phyloP scores from a whole-genome alignment of 352 stramenopile genomes.

The Phytopythium litorale region DNA sequence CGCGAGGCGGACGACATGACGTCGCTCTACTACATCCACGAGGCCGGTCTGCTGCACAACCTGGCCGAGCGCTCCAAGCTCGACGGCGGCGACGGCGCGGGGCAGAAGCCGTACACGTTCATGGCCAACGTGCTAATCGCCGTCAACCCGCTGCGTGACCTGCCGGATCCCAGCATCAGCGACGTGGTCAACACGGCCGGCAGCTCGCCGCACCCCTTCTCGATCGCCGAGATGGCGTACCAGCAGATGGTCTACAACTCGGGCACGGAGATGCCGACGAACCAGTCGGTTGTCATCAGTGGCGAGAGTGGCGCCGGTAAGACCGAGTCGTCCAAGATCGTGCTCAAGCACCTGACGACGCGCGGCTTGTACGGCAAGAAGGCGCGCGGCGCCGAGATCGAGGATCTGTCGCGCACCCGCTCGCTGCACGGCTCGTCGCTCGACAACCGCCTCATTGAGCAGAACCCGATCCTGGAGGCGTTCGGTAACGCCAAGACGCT shows the following conservation, averaged over 20 bases:
- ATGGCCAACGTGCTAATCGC: constrained; percentile 93
- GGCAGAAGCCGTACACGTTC: constrained; percentile 90
- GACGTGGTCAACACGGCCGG: constrained; percentile 72
- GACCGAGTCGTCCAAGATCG: constrained; percentile 83
- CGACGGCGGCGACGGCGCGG: constrained; percentile 37
- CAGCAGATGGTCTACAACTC: constrained; percentile 91
- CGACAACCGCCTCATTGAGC: constrained; percentile 81
- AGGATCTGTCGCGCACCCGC: constrained; percentile 41
- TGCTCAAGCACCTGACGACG: constrained; percentile 86
- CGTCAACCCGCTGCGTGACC: constrained; percentile 86
- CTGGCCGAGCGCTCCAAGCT: constrained; percentile 89
- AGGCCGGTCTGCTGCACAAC: constrained; percentile 94
- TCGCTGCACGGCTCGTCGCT: constrained; percentile 56
- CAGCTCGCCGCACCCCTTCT: constrained; percentile 79
- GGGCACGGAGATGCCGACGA: constrained; percentile 78
- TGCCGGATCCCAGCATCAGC: constrained; percentile 76
- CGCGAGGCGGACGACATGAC: constrained; percentile 92
- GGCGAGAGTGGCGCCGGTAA: constrained; percentile 87
- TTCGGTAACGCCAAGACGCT: constrained; percentile 96
- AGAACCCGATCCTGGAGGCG: constrained; percentile 93
- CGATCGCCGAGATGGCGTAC: constrained; percentile 89
- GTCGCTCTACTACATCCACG: constrained; percentile 94
- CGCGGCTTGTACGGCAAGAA: constrained; percentile 86
- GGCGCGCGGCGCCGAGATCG: constrained; percentile 69
- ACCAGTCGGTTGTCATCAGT: constrained; percentile 85